A percentile compares a stretch with the other conserved stretches of the same genome.
These are phyloP conservation scores for Flaveria floridana DNA, from an alignment of 140 eudicot genomes.

Conservation along the genomic window DNA sequence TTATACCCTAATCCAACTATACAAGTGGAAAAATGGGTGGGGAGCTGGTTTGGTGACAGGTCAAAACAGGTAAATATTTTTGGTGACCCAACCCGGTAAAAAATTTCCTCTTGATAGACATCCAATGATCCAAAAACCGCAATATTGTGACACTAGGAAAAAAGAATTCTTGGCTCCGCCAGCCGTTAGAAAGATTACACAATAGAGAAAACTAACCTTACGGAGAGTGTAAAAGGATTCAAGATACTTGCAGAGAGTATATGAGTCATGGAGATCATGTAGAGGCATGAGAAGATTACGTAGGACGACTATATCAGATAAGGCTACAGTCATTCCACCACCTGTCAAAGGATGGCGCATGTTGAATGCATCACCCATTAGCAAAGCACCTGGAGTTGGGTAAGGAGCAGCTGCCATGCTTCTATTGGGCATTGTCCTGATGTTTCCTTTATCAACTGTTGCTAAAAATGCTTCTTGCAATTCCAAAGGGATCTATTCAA, in stretches of 20 bases:
- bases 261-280: constrained; percentile 43
- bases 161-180: not conserved
- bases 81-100: not conserved
- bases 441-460: constrained; percentile 51
- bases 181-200: not conserved
- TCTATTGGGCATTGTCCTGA: constrained; percentile 62
- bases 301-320: constrained; percentile 54
- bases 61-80: no score
- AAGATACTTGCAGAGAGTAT: constrained; percentile 51
- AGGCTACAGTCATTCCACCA: constrained; percentile 70
- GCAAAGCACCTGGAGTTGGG: constrained; percentile 59
- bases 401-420: constrained; percentile 67
- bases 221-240: constrained; percentile 68
- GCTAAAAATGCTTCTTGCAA: constrained; percentile 46
- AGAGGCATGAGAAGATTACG: constrained; percentile 59
- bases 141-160: not conserved
- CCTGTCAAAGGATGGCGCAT: constrained; percentile 72
- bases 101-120: not conserved
- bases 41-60: no score
- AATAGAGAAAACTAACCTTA: constrained; percentile 37
- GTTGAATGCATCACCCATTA: constrained; percentile 71
- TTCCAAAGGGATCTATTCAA: constrained; percentile 43
- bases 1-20: no score
- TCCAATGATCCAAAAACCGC: not conserved
- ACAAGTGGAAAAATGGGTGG: no score